These are phyloP conservation scores for Fagopyrum homotropicum DNA, from an alignment of 148 eudicot genomes.

Conservation along the genomic window DNA sequence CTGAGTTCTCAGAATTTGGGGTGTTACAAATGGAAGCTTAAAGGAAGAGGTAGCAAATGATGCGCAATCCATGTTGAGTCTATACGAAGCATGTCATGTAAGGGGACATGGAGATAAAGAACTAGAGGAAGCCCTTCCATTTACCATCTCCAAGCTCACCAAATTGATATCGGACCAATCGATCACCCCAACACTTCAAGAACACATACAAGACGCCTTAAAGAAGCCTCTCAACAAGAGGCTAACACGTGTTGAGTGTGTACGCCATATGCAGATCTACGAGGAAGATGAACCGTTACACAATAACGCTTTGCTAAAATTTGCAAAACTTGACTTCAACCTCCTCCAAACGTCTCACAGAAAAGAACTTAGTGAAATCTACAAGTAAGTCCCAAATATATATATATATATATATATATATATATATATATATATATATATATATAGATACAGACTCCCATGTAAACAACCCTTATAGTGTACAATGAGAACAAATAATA, in stretches of 20 bases:
- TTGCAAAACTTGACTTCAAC: conserved; percentile 35
- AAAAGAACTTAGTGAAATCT: conserved; percentile 21
- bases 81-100: conserved; percentile 35
- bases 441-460: no score
- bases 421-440: no score
- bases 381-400: conserved; percentile 11
- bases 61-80: conserved; percentile 22
- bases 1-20: no score
- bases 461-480: no score
- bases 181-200: not conserved
- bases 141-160: conserved; percentile 17
- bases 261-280: conserved; percentile 24
- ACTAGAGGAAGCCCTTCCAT: conserved; percentile 28
- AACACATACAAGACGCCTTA: conserved; percentile 19
- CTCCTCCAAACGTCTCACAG: conserved; percentile 23
- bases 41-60: conserved; percentile 16
- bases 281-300: conserved; percentile 13
- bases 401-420: no score
- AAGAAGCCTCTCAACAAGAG: conserved; percentile 21
- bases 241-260: conserved; percentile 21
- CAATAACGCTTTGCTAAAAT: conserved; percentile 15
- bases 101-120: conserved; percentile 28
- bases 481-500: no score
- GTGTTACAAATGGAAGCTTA: conserved; percentile 13
- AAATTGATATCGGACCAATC: conserved; percentile 1